A percentile compares a stretch with the other conserved stretches of the same genome.
These are phyloP conservation scores for Astragalus membranaceus DNA, from an alignment of 306 rosid genomes.

Conservation along the genomic window DNA sequence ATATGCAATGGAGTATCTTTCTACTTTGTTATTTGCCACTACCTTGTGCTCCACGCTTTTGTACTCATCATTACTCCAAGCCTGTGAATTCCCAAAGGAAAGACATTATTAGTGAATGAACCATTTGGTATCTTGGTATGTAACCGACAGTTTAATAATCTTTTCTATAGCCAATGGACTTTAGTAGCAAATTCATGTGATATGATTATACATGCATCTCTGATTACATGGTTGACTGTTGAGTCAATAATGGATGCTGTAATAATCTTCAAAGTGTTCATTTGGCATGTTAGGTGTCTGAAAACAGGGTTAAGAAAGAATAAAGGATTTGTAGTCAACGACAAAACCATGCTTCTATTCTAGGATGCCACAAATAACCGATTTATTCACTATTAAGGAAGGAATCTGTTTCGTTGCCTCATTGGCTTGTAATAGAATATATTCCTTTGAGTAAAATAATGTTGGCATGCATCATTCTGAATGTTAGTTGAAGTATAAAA, in stretches of 20 bases:
- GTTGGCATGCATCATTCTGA: slow-evolving; percentile 2
- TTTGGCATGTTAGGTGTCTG: neutral
- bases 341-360: neutral
- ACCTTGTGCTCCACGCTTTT: slow-evolving; percentile 89
- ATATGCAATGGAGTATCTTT: slow-evolving; percentile 74
- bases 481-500: neutral
- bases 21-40: slow-evolving; percentile 44
- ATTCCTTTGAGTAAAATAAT: neutral
- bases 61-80: slow-evolving; percentile 85
- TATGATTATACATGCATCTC: slow-evolving; percentile 13
- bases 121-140: neutral
- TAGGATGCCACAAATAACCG: slow-evolving; percentile 5
- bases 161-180: neutral
- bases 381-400: neutral
- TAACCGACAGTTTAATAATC: neutral
- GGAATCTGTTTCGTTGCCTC: slow-evolving; percentile 20
- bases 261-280: neutral
- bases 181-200: neutral
- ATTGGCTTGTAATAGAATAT: neutral
- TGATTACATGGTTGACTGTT: neutral
- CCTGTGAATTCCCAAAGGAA: slow-evolving; percentile 41
- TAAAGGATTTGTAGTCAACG: slow-evolving; percentile 5
- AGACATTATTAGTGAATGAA: slow-evolving; percentile 17
- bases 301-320: neutral
- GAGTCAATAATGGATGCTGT: slow-evolving; percentile 18